Evolutionary conservation across 371 early-diverging fungal species (phyloP).

Genomic region (Phascolomyces articulosus): DNA sequence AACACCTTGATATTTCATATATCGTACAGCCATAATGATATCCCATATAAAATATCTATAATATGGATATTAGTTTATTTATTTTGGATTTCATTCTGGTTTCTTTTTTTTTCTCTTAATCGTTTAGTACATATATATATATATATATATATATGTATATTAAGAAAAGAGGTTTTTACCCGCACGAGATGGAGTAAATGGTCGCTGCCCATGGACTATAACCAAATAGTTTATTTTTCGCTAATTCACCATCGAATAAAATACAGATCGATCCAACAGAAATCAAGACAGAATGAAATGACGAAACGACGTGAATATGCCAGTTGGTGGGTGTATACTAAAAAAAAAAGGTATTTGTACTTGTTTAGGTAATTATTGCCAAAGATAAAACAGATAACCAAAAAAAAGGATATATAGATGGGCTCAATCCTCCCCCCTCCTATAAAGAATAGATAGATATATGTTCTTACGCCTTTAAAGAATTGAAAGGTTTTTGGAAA

Average conservation of each 20-base stretch:
- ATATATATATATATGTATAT: neutral
- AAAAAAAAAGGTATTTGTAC: neutral
- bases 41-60: slow-evolving; percentile 94
- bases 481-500: slow-evolving; percentile 67
- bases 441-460: too few species aligned
- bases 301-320: slow-evolving; percentile 76
- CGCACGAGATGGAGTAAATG: slow-evolving; percentile 83
- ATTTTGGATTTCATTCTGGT: neutral
- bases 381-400: neutral
- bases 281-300: slow-evolving; percentile 61
- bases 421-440: neutral
- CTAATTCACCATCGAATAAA: slow-evolving; percentile 64
- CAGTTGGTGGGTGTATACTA: slow-evolving; percentile 64
- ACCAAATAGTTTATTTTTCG: slow-evolving; percentile 75
- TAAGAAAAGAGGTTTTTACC: slow-evolving; percentile 51
- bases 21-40: slow-evolving; percentile 67
- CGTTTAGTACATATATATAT: too few species aligned
- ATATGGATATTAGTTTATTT: neutral
- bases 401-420: neutral
- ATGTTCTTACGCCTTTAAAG: slow-evolving; percentile 54
- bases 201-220: slow-evolving; percentile 72
- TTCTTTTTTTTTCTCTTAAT: neutral
- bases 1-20: slow-evolving; percentile 70
- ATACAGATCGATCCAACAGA: slow-evolving; percentile 64
- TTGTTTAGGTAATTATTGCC: neutral